Conservation (phyloP, 306 rosid genomes). For the Prunus mongolica region DNA sequence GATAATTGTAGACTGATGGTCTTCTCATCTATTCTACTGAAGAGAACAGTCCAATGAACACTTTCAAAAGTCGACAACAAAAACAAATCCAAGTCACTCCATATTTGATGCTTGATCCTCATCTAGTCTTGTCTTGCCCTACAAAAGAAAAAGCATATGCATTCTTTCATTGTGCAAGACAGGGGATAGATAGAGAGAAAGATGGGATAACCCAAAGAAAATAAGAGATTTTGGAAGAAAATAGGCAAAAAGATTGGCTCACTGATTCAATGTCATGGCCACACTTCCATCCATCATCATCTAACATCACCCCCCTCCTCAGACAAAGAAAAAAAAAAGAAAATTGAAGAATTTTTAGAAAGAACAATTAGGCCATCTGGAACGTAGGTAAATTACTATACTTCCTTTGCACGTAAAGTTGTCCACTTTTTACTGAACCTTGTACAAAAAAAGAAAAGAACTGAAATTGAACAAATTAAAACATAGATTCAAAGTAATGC, state of each 20-base stretch:
- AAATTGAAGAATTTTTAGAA: neutral
- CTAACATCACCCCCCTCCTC: slow-evolving; percentile 19
- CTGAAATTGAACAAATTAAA: neutral
- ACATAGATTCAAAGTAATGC: neutral
- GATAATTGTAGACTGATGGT: neutral
- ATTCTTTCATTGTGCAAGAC: slow-evolving; percentile 62
- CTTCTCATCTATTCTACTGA: slow-evolving; percentile 38
- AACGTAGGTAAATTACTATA: neutral
- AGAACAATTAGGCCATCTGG: neutral
- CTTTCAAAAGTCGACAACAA: slow-evolving; percentile 41
- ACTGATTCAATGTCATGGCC: slow-evolving; percentile 10
- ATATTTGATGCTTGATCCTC: slow-evolving; percentile 66
- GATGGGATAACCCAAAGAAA: slow-evolving; percentile 25
- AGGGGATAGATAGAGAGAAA: slow-evolving; percentile 29
- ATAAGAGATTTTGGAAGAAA: slow-evolving; percentile 9
- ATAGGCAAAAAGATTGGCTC: slow-evolving; percentile 1
- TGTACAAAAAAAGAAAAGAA: neutral
- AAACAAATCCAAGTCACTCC: slow-evolving; percentile 52
- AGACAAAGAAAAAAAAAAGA: neutral
- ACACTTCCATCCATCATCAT: slow-evolving; percentile 22
- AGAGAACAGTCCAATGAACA: slow-evolving; percentile 31
- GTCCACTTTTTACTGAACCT: neutral
- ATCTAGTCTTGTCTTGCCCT: slow-evolving; percentile 92
- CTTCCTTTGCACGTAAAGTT: neutral
- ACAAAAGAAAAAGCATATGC: slow-evolving; percentile 55